Percentiles rank a stretch among this genome's conserved stretches.
Evolutionary conservation across 805 yeast genomes (phyloP).

Genomic region (Nakazawaea siamensis): DNA sequence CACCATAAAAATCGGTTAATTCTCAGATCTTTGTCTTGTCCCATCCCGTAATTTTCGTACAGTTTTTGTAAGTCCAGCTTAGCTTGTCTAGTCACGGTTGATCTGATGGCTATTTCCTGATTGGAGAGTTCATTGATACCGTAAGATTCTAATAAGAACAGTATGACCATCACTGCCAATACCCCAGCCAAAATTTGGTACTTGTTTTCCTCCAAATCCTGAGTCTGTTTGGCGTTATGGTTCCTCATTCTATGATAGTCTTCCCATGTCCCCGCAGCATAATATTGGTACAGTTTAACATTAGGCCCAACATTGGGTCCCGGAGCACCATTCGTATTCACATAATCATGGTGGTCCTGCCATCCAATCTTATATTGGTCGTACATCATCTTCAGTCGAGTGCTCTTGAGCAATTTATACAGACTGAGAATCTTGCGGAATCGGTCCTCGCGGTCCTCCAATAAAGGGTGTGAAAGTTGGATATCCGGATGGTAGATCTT

Average conservation of each 20-base stretch:
- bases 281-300: conserved; percentile 28
- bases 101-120: conserved; percentile 16
- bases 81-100: conserved; percentile 28
- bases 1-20: conserved; percentile 53
- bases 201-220: conserved; percentile 20
- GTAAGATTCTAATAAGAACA: conserved; percentile 21
- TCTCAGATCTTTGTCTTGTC: conserved; percentile 38
- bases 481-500: conserved; percentile 79
- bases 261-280: conserved; percentile 62
- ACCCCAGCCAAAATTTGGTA: conserved; percentile 19
- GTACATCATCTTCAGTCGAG: conserved; percentile 32
- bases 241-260: conserved; percentile 34
- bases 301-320: not conserved
- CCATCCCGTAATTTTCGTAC: conserved; percentile 44
- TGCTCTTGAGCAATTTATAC: conserved; percentile 44
- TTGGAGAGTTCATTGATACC: conserved; percentile 32
- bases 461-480: conserved; percentile 1
- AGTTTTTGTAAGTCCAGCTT: conserved; percentile 32
- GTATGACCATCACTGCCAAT: conserved; percentile 18
- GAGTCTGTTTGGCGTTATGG: conserved; percentile 1
- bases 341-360: conserved; percentile 17
- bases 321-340: not conserved
- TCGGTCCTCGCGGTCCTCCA: conserved; percentile 26
- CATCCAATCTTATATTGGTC: conserved; percentile 41
- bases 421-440: conserved; percentile 53